Base-by-base conservation (phyloP, 495 filamentous ascomycete species). In the Trichoderma virens region DNA sequence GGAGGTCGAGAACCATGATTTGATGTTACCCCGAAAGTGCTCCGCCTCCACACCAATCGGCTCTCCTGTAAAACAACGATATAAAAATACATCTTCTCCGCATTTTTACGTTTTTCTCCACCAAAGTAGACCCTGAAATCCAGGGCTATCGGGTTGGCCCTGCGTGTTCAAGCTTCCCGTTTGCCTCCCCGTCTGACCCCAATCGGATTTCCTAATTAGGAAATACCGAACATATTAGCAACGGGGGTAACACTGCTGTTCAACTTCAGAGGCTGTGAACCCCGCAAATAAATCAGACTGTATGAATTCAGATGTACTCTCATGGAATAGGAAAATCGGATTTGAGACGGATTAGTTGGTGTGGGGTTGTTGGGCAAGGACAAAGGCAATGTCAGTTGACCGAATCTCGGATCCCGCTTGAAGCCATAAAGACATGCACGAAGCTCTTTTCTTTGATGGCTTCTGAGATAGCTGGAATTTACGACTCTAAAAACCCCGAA, bases 151-250 rank as follows among this genome's bases (percentile, higher is more conserved):
- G 51, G 11, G 9, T 20, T n/a, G 18, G 43, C 8, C 43, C n/a
- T n/a, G 43, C 43, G 51, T 56, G 51, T 56, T 56, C 23, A 27
- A 56, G 25, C 23, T n/a, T 56, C 41, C n/a, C 25, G 47, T 56
- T 16, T 27, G 7, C 20, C 5, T 27, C 25, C 25, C 25, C 25
- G 8, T 54, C 5, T 30, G 25, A 27, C 25, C 23, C 27, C 16
- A 18, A 16, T 18, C 51, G 51, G 51, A 30, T 56, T 56, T 27
- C 51, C 51, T 56, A 56, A 56, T 56, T 16, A 23, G 51, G 51
- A 27, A 56, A 56, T 56, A 11, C 51, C 51, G 51, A 56, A 27
- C 11, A 18, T 27, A 14, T 27, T 9, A 27, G 51, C 51, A 1
- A 56, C 25, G 23, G 14, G n/a, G 9, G 11, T n/a, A 28, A 28